A percentile compares a stretch with the other conserved stretches of the same genome.
These are phyloP conservation scores for Chrysosphaeria jannelii DNA, from an alignment of 2,329 filamentous ascomycete species.

Conservation along the genomic window DNA sequence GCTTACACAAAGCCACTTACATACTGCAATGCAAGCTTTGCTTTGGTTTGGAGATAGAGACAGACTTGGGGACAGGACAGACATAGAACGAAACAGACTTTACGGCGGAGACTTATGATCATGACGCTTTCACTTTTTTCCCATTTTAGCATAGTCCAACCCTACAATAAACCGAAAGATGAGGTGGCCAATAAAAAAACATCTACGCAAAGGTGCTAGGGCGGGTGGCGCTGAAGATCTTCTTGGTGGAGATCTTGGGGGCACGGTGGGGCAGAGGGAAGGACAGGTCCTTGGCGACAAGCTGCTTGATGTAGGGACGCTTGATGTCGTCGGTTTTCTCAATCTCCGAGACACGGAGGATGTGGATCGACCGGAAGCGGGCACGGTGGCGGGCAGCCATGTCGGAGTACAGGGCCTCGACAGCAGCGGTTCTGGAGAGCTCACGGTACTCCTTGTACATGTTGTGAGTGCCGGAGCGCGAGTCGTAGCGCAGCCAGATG, in stretches of 20 bases:
- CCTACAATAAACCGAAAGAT: too few relatives aligned
- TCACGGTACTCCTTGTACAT: conserved; percentile 99
- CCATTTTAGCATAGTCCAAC: too few relatives aligned
- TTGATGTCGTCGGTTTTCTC: conserved; percentile 86
- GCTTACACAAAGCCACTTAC: too few relatives aligned
- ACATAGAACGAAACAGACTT: too few relatives aligned
- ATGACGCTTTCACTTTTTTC: too few relatives aligned
- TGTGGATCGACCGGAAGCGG: conserved; percentile 83
- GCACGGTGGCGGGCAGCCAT: conserved; percentile 97
- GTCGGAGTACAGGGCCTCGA: conserved; percentile 95
- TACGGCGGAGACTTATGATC: too few relatives aligned
- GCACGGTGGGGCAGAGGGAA: conserved; percentile 97
- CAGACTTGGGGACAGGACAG: too few relatives aligned
- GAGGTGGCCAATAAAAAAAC: too few relatives aligned
- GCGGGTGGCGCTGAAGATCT: conserved; percentile 77
- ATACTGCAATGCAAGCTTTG: too few relatives aligned
- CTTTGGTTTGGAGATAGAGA: too few relatives aligned
- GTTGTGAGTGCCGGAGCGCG: conserved; percentile 98
- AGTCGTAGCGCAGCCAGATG: conserved; percentile 99
- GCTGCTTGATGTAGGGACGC: conserved; percentile 98
- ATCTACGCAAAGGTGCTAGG: conserved; percentile 96
- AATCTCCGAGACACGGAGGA: conserved; percentile 93
- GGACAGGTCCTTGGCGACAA: conserved; percentile 76
- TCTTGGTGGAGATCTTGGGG: conserved; percentile 54
- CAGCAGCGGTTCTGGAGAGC: conserved; percentile 83